Conservation (phyloP, 768 basidiomycete species). For the Solioccasus polychromus region DNA sequence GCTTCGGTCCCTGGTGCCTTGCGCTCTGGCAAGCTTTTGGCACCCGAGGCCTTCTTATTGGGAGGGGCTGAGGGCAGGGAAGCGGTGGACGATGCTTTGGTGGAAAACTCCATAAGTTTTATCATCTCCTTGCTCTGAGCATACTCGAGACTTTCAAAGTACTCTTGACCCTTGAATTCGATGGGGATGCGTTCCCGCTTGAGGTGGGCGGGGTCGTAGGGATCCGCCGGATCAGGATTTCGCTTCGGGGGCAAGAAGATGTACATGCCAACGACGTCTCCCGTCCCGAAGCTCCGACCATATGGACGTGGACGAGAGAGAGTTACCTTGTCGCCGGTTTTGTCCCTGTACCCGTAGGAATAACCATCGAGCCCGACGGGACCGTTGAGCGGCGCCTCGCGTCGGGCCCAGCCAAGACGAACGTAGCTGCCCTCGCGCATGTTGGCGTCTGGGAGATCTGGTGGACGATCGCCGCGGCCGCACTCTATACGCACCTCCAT, state of each 20-base stretch:
- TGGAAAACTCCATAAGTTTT: slow-evolving; percentile 75
- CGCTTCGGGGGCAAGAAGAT: slow-evolving; percentile 78
- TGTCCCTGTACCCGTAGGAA: slow-evolving; percentile 89
- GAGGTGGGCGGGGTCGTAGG: slow-evolving; percentile 76
- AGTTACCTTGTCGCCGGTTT: slow-evolving; percentile 86
- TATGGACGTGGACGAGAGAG: slow-evolving; percentile 80
- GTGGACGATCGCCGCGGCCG: slow-evolving; percentile 60
- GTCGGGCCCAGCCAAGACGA: slow-evolving; percentile 85
- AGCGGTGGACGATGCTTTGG: slow-evolving; percentile 52
- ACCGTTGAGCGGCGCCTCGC: slow-evolving; percentile 91
- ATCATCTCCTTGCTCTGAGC: slow-evolving; percentile 89
- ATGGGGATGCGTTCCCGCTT: slow-evolving; percentile 91
- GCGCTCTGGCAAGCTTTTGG: slow-evolving; percentile 65
- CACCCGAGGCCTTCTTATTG: slow-evolving; percentile 63
- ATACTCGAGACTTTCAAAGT: slow-evolving; percentile 94
- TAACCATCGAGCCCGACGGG: slow-evolving; percentile 95
- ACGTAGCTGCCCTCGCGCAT: slow-evolving; percentile 75
- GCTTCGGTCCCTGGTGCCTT: slow-evolving; percentile 34
- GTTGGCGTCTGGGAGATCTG: slow-evolving; percentile 41
- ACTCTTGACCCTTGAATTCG: slow-evolving; percentile 94
- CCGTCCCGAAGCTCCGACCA: slow-evolving; percentile 67
- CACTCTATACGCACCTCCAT: slow-evolving; percentile 83
- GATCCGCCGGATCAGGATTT: slow-evolving; percentile 56
- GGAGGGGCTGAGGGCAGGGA: slow-evolving; percentile 54
- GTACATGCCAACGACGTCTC: slow-evolving; percentile 92